Evolutionary conservation across 2,329 filamentous ascomycete genomes (phyloP).

Genomic region (Aspergillus brasiliensis): DNA sequence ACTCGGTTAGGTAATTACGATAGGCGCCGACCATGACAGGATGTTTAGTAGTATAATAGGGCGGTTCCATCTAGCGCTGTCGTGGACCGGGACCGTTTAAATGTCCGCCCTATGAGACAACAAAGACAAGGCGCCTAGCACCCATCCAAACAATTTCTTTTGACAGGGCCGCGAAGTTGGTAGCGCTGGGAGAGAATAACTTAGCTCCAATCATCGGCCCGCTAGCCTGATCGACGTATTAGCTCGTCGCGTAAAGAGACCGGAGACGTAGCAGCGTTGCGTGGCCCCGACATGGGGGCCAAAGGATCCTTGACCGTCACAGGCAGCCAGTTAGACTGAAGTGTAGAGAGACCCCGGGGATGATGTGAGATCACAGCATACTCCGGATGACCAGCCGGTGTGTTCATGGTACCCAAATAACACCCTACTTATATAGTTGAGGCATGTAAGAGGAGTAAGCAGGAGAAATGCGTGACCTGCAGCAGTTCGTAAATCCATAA

Average conservation of each 20-base stretch:
- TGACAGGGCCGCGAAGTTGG: background rate
- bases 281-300: slow-evolving; percentile 6
- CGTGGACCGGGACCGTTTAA: background rate
- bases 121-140: background rate
- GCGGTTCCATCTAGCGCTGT: background rate
- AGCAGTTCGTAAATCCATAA: no score
- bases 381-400: background rate
- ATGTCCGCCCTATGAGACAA: background rate
- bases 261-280: slow-evolving; percentile 6
- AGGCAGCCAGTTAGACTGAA: background rate
- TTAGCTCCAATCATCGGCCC: slow-evolving; percentile 3
- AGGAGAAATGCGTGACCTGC: background rate
- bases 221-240: slow-evolving; percentile 4
- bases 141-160: background rate
- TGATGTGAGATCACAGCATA: background rate
- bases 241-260: background rate
- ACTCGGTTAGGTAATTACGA: background rate
- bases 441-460: background rate
- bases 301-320: background rate
- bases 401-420: background rate
- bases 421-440: background rate
- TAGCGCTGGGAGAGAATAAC: background rate
- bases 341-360: background rate
- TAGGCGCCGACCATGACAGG: background rate
- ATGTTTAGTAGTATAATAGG: background rate